A percentile compares a stretch with the other conserved stretches of the same genome.
Evolutionary conservation across 192 early-diverging fungal species (phyloP).

Genomic region (Umbelopsis sp.): DNA sequence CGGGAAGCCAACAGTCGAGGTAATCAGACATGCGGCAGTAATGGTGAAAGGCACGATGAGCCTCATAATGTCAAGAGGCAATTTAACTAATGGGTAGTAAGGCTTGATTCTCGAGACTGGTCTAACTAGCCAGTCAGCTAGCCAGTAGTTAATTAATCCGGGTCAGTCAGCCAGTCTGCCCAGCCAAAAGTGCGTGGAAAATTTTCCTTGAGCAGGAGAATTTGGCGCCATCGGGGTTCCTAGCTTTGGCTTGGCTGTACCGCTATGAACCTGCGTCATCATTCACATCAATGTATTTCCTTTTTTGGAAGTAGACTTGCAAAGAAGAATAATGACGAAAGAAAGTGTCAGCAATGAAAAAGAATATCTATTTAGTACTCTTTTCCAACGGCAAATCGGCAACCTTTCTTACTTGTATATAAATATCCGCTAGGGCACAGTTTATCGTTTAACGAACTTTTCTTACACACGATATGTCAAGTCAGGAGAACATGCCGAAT

Average conservation of each 20-base stretch:
- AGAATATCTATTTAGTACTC: not conserved
- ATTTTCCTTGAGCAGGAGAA: not conserved
- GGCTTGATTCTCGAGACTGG: no score
- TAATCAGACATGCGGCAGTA: constrained; percentile 2
- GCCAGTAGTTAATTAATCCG: no score
- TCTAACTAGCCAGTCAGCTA: no score
- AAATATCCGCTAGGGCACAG: not conserved
- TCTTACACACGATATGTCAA: not conserved
- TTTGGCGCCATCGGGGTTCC: not conserved
- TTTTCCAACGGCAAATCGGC: constrained; percentile 7
- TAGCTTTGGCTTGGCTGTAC: not conserved
- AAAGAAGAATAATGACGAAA: no score
- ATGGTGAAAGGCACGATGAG: constrained; percentile 6
- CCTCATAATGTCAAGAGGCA: not conserved
- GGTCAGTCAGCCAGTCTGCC: no score
- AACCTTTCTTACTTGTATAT: not conserved
- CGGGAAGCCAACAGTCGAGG: not conserved
- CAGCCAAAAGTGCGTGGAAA: not conserved
- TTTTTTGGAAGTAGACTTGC: no score
- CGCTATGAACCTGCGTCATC: not conserved
- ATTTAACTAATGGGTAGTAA: no score
- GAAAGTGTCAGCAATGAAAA: no score
- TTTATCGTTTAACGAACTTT: not conserved
- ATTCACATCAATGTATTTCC: not conserved
- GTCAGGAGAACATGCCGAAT: not conserved